Evolutionary conservation across 306 rosid species (phyloP).

Genomic region (Bauhinia variegata): DNA sequence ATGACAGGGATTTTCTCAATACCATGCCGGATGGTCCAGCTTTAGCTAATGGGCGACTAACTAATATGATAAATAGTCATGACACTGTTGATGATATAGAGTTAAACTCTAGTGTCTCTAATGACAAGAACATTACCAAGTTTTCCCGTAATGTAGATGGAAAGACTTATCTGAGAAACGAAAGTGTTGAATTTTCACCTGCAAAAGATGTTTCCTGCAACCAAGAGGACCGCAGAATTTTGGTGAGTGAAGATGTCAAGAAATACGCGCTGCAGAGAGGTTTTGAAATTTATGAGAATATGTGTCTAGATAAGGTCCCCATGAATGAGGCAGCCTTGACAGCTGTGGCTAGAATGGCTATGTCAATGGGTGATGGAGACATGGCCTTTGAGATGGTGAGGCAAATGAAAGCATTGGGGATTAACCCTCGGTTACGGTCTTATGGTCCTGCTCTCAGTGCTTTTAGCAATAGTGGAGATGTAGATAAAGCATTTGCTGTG

Average conservation of each 20-base stretch:
- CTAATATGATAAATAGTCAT: slow-evolving; percentile 6
- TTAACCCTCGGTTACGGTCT: slow-evolving; percentile 80
- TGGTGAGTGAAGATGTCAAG: slow-evolving; percentile 72
- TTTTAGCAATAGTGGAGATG: slow-evolving; percentile 63
- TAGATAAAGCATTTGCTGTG: slow-evolving; percentile 80
- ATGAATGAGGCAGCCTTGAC: slow-evolving; percentile 96
- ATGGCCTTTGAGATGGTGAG: slow-evolving; percentile 90
- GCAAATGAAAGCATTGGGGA: slow-evolving; percentile 78
- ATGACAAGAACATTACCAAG: slow-evolving; percentile 31
- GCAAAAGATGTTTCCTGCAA: slow-evolving; percentile 31
- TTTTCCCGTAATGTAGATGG: slow-evolving; percentile 43
- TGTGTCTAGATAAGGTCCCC: slow-evolving; percentile 56
- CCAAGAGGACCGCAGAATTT: slow-evolving; percentile 42
- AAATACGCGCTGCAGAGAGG: slow-evolving; percentile 72
- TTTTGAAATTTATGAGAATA: slow-evolving; percentile 73
- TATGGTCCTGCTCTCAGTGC: slow-evolving; percentile 82
- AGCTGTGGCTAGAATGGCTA: slow-evolving; percentile 93
- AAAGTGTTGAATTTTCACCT: slow-evolving; percentile 29
- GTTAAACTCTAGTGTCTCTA: slow-evolving; percentile 18
- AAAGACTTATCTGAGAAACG: slow-evolving; percentile 16
- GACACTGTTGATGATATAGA: slow-evolving; percentile 28
- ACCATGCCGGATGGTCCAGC: neutral
- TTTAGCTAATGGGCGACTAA: slow-evolving; percentile 5
- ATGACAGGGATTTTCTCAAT: slow-evolving; percentile 21
- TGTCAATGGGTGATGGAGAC: slow-evolving; percentile 86